These are phyloP conservation scores for Pythium graminicola DNA, from an alignment of 352 stramenopile species.

Conservation along the genomic window DNA sequence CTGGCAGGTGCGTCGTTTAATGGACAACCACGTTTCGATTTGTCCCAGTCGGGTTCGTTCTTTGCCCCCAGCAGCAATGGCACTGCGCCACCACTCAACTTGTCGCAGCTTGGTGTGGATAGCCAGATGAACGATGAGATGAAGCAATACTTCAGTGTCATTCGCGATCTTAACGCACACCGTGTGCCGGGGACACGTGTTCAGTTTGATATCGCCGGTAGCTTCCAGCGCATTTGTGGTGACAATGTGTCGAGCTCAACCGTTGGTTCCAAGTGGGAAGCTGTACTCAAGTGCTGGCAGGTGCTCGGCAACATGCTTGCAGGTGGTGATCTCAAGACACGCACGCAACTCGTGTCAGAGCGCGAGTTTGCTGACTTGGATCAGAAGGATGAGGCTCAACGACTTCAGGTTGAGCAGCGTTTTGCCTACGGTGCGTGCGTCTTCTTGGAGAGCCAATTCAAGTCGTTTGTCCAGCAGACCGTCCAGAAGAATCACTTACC, in stretches of 20 bases:
- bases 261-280: constrained; percentile 65
- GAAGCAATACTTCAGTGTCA: constrained; percentile 68
- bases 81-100: constrained; percentile 30
- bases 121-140: constrained; percentile 79
- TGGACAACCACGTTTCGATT: constrained; percentile 45
- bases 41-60: constrained; percentile 26
- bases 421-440: constrained; percentile 62
- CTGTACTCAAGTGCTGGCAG: constrained; percentile 78
- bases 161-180: constrained; percentile 64
- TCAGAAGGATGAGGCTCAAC: constrained; percentile 32
- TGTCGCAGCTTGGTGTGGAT: constrained; percentile 59
- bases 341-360: constrained; percentile 39
- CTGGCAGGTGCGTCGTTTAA: constrained; percentile 44
- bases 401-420: constrained; percentile 37
- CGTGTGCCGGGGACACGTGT: constrained; percentile 62
- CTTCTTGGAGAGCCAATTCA: constrained; percentile 78
- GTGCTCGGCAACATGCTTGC: constrained; percentile 59
- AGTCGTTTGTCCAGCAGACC: constrained; percentile 67
- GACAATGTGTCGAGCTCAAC: constrained; percentile 52
- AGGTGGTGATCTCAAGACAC: constrained; percentile 41
- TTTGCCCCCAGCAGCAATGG: constrained; percentile 21
- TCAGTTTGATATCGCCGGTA: constrained; percentile 57
- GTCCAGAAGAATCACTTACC: constrained; percentile 68
- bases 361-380: constrained; percentile 43
- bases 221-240: constrained; percentile 47